A percentile compares a stretch with the other conserved stretches of the same genome.
Conservation (phyloP, 2,329 filamentous ascomycete species). For the Xenosphaeropsis pyriputrescens region DNA sequence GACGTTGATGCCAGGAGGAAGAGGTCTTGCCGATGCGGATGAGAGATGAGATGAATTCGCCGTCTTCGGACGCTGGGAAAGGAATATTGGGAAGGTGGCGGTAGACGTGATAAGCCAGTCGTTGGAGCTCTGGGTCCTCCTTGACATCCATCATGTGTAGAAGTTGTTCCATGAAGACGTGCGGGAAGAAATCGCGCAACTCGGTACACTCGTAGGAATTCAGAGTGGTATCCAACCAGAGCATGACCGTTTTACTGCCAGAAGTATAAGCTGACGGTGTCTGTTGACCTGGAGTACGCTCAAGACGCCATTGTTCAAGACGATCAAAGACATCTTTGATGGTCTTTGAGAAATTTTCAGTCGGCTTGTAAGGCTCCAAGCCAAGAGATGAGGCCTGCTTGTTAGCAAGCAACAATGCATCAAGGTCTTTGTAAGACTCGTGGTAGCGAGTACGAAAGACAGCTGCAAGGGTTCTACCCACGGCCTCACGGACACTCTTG, state of each 20-base stretch:
- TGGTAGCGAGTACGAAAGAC: slow-evolving; percentile 89
- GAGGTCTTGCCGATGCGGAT: slow-evolving; percentile 79
- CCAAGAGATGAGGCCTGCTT: slow-evolving; percentile 71
- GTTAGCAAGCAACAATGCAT: slow-evolving; percentile 62
- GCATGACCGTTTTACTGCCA: slow-evolving; percentile 86
- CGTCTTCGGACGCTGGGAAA: slow-evolving; percentile 74
- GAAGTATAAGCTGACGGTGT: slow-evolving; percentile 90
- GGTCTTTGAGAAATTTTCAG: slow-evolving; percentile 55
- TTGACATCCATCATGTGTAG: slow-evolving; percentile 99
- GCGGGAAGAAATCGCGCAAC: slow-evolving; percentile 80
- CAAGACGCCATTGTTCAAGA: slow-evolving; percentile 76
- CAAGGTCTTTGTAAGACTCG: slow-evolving; percentile 77
- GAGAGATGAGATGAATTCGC: slow-evolving; percentile 69
- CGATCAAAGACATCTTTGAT: slow-evolving; percentile 63
- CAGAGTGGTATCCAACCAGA: slow-evolving; percentile 87
- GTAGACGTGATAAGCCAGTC: slow-evolving; percentile 91
- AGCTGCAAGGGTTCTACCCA: slow-evolving; percentile 75
- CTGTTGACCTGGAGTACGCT: slow-evolving; percentile 76
- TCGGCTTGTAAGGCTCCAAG: slow-evolving; percentile 67
- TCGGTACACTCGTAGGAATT: slow-evolving; percentile 88
- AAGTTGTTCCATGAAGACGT: slow-evolving; percentile 79
- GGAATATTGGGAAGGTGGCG: slow-evolving; percentile 92
- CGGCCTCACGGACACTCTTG: slow-evolving; percentile 90
- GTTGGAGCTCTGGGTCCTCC: slow-evolving; percentile 90
- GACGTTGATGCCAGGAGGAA: slow-evolving; percentile 84